A percentile compares a stretch with the other conserved stretches of the same genome.
Evolutionary conservation across 148 eudicot genomes (phyloP).

Genomic region (Dianthus caryophyllus): DNA sequence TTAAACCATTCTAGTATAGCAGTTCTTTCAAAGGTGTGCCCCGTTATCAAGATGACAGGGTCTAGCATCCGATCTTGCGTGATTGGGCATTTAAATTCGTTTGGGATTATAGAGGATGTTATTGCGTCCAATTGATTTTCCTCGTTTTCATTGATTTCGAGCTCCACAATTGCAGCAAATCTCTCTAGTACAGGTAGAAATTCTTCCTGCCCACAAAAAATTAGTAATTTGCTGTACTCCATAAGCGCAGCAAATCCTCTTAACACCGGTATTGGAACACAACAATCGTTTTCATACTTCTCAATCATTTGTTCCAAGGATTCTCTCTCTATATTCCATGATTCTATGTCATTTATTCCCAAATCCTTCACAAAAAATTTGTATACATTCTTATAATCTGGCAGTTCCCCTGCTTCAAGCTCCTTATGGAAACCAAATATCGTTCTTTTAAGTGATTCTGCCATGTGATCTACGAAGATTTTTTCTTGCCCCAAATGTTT

Average conservation of each 20-base stretch:
- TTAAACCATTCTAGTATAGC: conserved; percentile 12
- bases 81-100: conserved; percentile 19
- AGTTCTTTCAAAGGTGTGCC: conserved; percentile 16
- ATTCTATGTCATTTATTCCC: not conserved
- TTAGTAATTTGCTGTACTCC: not conserved
- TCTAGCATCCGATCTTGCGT: conserved; percentile 20
- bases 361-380: conserved; percentile 11
- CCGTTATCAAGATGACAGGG: conserved; percentile 17
- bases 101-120: not conserved
- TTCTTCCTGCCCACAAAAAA: not conserved
- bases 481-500: not conserved
- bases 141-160: not conserved
- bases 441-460: conserved; percentile 4
- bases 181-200: too few species aligned
- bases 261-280: not conserved
- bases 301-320: conserved; percentile 11
- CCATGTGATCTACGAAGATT: conserved; percentile 8
- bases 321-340: conserved; percentile 4
- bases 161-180: too few species aligned
- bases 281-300: not conserved
- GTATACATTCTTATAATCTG: not conserved
- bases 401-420: conserved; percentile 4
- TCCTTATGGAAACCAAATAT: conserved; percentile 3
- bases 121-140: not conserved
- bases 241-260: conserved; percentile 15